A percentile compares a stretch with the other conserved stretches of the same genome.
Evolutionary conservation across 2,329 filamentous ascomycete genomes (phyloP).

Genomic region (Cytospora piceae): DNA sequence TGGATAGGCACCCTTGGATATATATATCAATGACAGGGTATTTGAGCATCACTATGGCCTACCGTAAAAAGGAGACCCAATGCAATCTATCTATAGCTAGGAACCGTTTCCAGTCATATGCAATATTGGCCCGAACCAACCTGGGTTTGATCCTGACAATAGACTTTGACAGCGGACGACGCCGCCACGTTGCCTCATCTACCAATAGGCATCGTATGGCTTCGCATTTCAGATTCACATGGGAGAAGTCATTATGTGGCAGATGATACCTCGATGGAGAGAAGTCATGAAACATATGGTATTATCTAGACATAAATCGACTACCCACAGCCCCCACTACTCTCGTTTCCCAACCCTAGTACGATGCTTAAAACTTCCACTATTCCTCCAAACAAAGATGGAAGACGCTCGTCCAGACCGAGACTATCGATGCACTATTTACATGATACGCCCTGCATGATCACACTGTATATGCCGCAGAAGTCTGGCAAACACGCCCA

Average conservation of each 20-base stretch:
- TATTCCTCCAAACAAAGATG: conserved; percentile 33
- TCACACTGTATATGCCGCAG: conserved; percentile 34
- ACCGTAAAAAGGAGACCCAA: neutral
- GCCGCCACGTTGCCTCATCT: neutral
- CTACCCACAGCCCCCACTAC: neutral
- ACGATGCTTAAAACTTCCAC: too few relatives aligned
- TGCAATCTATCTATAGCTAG: neutral
- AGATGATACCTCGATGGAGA: neutral
- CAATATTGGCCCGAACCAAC: neutral
- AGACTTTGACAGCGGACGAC: neutral
- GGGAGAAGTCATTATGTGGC: neutral
- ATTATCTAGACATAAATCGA: neutral
- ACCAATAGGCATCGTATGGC: neutral
- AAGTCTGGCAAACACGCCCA: conserved; percentile 23
- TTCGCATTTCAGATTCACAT: neutral
- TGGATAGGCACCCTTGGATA: neutral
- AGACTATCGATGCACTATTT: conserved; percentile 32
- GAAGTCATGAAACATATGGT: neutral
- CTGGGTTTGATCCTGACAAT: neutral
- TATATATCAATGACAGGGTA: neutral
- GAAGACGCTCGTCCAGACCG: conserved; percentile 37
- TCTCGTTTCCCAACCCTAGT: too few relatives aligned
- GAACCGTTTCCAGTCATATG: neutral
- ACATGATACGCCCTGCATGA: conserved; percentile 24
- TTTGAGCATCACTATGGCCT: neutral